These are phyloP conservation scores for Phytophthora hybrid DNA, from an alignment of 352 stramenopile species.

Conservation along the genomic window DNA sequence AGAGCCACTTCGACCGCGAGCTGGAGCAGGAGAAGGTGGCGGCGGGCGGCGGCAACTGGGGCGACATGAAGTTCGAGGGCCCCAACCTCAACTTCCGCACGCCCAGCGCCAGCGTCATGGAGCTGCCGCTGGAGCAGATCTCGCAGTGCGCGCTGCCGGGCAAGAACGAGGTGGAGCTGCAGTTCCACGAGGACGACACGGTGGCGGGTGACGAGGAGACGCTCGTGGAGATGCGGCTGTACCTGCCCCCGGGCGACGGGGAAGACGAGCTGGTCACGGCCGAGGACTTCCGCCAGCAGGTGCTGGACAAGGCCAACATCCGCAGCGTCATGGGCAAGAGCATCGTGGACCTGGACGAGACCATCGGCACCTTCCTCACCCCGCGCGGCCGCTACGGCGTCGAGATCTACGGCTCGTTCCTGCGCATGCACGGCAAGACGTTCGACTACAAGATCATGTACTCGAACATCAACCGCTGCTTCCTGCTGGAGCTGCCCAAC, in stretches of 20 bases:
- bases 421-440: constrained; percentile 98
- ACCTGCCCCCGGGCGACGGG: constrained; percentile 88
- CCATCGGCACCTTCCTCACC: constrained; percentile 98
- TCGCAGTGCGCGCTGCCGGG: constrained; percentile 94
- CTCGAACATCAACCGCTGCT: constrained; percentile 99
- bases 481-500: constrained; percentile 97
- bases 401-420: constrained; percentile 97
- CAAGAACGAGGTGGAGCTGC: constrained; percentile 99
- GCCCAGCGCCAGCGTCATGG: constrained; percentile 71
- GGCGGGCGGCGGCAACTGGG: constrained; percentile 92
- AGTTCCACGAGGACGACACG: constrained; percentile 98
- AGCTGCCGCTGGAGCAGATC: constrained; percentile 80
- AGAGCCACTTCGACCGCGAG: constrained; percentile 89
- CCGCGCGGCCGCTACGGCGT: constrained; percentile 98
- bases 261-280: constrained; percentile 66
- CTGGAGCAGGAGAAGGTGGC: constrained; percentile 93
- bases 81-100: constrained; percentile 86
- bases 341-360: constrained; percentile 97
- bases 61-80: constrained; percentile 94
- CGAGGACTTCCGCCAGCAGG: constrained; percentile 86
- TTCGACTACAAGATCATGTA: constrained; percentile 99
- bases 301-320: constrained; percentile 87
- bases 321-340: constrained; percentile 95
- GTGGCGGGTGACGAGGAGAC: constrained; percentile 95
- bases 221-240: constrained; percentile 97